Base-by-base conservation (phyloP, 148 eudicot species). In the Simmondsia chinensis region DNA sequence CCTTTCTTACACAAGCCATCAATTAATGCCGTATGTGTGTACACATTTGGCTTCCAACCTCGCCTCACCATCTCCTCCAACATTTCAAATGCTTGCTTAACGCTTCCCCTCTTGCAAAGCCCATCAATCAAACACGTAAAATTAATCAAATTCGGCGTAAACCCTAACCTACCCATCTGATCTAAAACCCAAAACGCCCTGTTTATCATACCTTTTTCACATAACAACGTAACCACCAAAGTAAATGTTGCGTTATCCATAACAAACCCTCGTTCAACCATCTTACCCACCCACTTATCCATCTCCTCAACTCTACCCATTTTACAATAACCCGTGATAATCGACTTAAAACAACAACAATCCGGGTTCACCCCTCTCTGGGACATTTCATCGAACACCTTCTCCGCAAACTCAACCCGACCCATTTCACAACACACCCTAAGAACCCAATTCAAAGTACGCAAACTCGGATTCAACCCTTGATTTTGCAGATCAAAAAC, bases 1-100 rank as follows among this genome's bases (percentile, higher is more conserved):
- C 97, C 97, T 39, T 84, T 89, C 64, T 84, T 84, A 71, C 95
- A 84, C 5, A 89, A 69, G 6, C 97, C 95, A 43, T 89, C 78
- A 43, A 89, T 89, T 58, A 89, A 58, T 3, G 65, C 55, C 0
- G 97, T 81, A 70, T 89, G 97, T 9, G 93, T 89, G 43, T 81
- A 89, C 7, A 84, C 85, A 76, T 89, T 89, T 0, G 97, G 97
- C 37, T 82, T 89, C 80, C 83, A 82, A 4, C 87, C 94, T 60
- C 70, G 76, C 23, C 71, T 60, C 18, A 74, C 95, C 97, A 82
- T 84, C 46, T 85, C 97, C 63, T 89, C 97, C 54, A 89, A 74
- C 72, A 82, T 40, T 25, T 89, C 95, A 51, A 89, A 89, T 13
- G 83, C 85, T 37, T 85, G 93, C 77, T 82, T 89, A 33, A 89